These are phyloP conservation scores for Hypoxylon lenormandii DNA, from an alignment of 495 filamentous ascomycete genomes.

Conservation along the genomic window DNA sequence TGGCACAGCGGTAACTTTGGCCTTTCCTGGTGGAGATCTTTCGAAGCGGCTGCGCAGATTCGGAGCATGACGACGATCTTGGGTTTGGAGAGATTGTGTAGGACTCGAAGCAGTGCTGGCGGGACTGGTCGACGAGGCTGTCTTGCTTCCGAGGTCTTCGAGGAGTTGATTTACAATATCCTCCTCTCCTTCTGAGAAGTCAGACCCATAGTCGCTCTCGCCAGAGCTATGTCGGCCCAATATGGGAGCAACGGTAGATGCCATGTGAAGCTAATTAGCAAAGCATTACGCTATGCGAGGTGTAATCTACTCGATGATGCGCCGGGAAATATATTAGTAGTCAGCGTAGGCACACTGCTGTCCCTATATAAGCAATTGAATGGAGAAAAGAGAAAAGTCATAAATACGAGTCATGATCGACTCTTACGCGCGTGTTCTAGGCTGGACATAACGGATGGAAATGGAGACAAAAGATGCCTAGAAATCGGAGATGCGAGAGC, in stretches of 20 bases:
- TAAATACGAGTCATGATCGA: conserved; percentile 29
- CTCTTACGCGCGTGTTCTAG: not conserved
- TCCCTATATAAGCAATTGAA: not conserved
- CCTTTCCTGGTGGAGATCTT: not conserved
- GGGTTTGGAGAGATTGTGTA: conserved; percentile 9
- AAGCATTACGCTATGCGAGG: conserved; percentile 9
- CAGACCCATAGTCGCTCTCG: conserved; percentile 77
- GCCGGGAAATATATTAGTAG: not conserved
- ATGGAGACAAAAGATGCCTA: conserved; percentile 2
- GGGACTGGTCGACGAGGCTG: not conserved
- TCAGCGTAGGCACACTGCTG: not conserved
- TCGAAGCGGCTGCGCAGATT: not conserved
- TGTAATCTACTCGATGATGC: not conserved
- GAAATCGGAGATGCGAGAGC: not conserved
- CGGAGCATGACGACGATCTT: conserved; percentile 6
- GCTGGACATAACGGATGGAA: not conserved
- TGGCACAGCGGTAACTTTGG: not conserved
- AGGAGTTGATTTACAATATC: conserved; percentile 44
- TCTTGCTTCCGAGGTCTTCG: conserved; percentile 24
- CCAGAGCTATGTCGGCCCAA: conserved; percentile 40
- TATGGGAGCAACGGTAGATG: conserved; percentile 24
- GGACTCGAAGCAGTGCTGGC: conserved; percentile 7
- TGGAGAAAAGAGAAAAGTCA: not conserved
- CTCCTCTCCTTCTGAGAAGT: conserved; percentile 74
- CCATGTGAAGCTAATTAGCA: conserved; percentile 20